These are phyloP conservation scores for Tuber magnatum DNA, from an alignment of 495 filamentous ascomycete genomes.

Conservation along the genomic window DNA sequence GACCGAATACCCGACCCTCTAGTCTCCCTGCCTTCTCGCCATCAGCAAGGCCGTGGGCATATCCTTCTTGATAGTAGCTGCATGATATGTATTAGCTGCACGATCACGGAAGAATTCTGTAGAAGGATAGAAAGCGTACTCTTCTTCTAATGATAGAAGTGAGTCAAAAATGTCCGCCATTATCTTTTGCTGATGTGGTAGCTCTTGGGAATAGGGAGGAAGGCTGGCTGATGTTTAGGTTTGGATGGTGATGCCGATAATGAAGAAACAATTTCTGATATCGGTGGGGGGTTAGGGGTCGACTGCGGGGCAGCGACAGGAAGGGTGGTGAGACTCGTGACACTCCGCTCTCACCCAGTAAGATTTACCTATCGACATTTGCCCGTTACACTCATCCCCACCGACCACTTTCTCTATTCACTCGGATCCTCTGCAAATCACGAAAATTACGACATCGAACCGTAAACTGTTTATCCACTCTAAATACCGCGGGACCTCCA, in stretches of 20 bases:
- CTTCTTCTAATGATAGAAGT: conserved; percentile 36
- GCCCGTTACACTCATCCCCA: not conserved
- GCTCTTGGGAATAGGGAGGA: not conserved
- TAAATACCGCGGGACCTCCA: not conserved
- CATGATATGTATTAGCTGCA: conserved; percentile 20
- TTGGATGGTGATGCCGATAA: conserved; percentile 8
- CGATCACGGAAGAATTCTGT: not conserved
- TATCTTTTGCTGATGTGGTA: not conserved
- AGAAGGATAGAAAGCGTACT: conserved; percentile 22
- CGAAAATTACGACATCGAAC: not conserved
- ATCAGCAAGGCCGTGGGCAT: conserved; percentile 64
- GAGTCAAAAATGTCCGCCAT: conserved; percentile 39
- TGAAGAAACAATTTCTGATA: conserved; percentile 5
- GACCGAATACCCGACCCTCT: conserved; percentile 82
- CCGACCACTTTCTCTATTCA: not conserved
- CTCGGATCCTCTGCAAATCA: not conserved
- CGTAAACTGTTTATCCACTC: not conserved
- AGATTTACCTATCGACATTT: conserved; percentile 4
- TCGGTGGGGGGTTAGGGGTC: conserved; percentile 18
- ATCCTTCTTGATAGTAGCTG: conserved; percentile 76
- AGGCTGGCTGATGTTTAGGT: not conserved
- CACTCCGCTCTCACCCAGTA: conserved; percentile 20
- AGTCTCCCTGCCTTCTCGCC: conserved; percentile 71
- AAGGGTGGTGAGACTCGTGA: conserved; percentile 14
- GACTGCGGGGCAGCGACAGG: conserved; percentile 13